phyloP scores from a whole-genome alignment of 164 flowering plant species.

The Platanus orientalis region DNA sequence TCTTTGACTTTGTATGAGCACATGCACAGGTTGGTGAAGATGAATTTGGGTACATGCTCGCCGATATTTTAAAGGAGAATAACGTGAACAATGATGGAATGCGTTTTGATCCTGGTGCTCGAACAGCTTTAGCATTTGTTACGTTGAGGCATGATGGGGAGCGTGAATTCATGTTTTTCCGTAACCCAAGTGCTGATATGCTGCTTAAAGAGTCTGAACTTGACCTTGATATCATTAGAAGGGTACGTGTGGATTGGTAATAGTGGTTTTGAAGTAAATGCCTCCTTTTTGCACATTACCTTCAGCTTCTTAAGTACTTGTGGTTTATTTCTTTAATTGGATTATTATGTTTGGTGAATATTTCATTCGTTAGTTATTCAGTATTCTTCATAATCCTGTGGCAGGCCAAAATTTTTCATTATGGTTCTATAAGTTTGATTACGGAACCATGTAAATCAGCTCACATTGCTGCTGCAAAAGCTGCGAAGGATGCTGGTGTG shows the following conservation, averaged over 20 bases:
- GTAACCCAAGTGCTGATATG: slow-evolving; percentile 99
- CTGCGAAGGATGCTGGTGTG: slow-evolving; percentile 90
- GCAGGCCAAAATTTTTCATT: slow-evolving; percentile 94
- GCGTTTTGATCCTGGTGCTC: slow-evolving; percentile 95
- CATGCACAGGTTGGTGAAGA: slow-evolving; percentile 86
- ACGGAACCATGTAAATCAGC: slow-evolving; percentile 97
- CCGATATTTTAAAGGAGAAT: slow-evolving; percentile 84
- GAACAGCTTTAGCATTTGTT: slow-evolving; percentile 97
- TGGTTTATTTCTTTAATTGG: not conserved
- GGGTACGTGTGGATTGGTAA: slow-evolving; percentile 32
- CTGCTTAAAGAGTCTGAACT: slow-evolving; percentile 81
- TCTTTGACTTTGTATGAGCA: slow-evolving; percentile 4
- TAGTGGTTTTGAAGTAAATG: not conserved
- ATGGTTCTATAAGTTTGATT: slow-evolving; percentile 93
- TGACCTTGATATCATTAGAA: slow-evolving; percentile 68
- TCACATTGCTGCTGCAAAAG: slow-evolving; percentile 82
- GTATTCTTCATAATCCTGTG: slow-evolving; percentile 5
- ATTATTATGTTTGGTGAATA: not conserved
- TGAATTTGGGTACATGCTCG: slow-evolving; percentile 98
- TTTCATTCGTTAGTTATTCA: not conserved
- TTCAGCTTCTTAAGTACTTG: not conserved
- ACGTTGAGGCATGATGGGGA: slow-evolving; percentile 83
- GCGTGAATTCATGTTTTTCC: slow-evolving; percentile 97
- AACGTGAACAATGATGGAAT: slow-evolving; percentile 79
- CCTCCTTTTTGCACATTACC: not conserved